Percentiles rank a stretch among this genome's conserved stretches.
phyloP scores from a whole-genome alignment of 805 yeast genomes.

The Scheffersomyces spartinae region DNA sequence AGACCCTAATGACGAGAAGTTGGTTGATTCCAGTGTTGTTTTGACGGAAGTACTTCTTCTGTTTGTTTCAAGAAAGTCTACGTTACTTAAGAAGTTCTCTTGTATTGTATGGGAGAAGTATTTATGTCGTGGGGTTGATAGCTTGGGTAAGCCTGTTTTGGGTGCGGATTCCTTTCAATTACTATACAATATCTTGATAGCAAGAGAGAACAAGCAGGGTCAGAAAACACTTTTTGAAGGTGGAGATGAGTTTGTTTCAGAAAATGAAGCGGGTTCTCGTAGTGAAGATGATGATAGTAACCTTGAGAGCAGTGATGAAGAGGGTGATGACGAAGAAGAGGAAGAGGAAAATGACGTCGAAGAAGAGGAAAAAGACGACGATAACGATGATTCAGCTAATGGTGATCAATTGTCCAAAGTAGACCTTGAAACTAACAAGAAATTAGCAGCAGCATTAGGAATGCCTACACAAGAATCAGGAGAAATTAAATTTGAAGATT shows the following conservation, averaged over 20 bases:
- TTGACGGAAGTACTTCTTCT: conserved; percentile 33
- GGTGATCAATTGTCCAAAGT: conserved; percentile 10
- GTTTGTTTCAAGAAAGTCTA: conserved; percentile 31
- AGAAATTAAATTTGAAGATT: conserved; percentile 32
- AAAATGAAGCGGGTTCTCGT: conserved; percentile 11
- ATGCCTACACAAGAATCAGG: conserved; percentile 37
- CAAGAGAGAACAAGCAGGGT: conserved; percentile 76
- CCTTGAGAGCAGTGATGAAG: conserved; percentile 14
- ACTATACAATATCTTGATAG: conserved; percentile 22
- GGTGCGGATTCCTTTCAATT: conserved; percentile 22
- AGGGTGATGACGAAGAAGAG: conserved; percentile 13
- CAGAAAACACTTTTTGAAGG: conserved; percentile 65
- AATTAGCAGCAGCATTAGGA: conserved; percentile 63
- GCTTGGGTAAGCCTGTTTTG: conserved; percentile 14
- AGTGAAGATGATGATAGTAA: conserved; percentile 20
- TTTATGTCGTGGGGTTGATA: conserved; percentile 18
- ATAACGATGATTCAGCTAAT: conserved; percentile 3
- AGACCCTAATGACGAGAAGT: conserved; percentile 25
- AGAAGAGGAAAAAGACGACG: conserved; percentile 5
- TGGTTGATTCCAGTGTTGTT: conserved; percentile 16
- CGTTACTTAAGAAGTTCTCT: conserved; percentile 25
- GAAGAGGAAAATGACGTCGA: conserved; percentile 10
- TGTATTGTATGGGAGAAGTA: conserved; percentile 29
- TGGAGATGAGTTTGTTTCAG: conserved; percentile 24
- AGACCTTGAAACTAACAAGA: conserved; percentile 41